phyloP scores from a whole-genome alignment of 306 rosid species.

The Sophora flavescens region DNA sequence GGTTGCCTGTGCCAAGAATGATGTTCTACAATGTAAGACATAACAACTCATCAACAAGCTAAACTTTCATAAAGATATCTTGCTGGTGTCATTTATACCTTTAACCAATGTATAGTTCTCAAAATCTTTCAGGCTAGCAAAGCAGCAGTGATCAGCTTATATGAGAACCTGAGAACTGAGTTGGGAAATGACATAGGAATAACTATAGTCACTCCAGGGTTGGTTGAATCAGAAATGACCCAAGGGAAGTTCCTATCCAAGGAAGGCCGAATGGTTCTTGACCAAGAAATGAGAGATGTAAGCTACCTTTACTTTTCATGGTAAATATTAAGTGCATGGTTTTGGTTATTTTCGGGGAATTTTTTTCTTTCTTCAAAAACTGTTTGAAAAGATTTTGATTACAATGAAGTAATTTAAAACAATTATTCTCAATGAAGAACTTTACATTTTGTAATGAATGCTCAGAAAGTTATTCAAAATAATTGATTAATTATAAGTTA shows the following conservation, averaged over 20 bases:
- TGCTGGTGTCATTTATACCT: neutral
- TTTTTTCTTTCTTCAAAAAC: neutral
- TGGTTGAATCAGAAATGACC: slow-evolving; percentile 69
- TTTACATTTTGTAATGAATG: too few relatives aligned
- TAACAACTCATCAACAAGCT: slow-evolving; percentile 13
- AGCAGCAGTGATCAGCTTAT: slow-evolving; percentile 68
- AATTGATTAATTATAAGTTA: too few relatives aligned
- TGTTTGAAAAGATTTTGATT: too few relatives aligned
- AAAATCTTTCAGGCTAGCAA: slow-evolving; percentile 66
- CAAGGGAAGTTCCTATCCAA: slow-evolving; percentile 64
- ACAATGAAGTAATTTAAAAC: too few relatives aligned
- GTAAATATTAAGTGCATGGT: neutral
- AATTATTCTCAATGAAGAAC: too few relatives aligned
- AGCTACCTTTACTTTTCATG: slow-evolving; percentile 19
- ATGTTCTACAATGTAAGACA: slow-evolving; percentile 64
- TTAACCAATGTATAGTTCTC: neutral
- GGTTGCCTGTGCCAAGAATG: slow-evolving; percentile 61
- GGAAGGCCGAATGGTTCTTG: slow-evolving; percentile 57
- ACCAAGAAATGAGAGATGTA: slow-evolving; percentile 68
- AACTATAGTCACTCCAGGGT: slow-evolving; percentile 69
- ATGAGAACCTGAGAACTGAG: slow-evolving; percentile 66
- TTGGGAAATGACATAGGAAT: slow-evolving; percentile 68
- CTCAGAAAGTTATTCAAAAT: too few relatives aligned
- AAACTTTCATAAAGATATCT: neutral
- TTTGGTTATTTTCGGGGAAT: neutral